Conservation (phyloP, 2,329 filamentous ascomycete genomes). For the Paramyrothecium roridum region DNA sequence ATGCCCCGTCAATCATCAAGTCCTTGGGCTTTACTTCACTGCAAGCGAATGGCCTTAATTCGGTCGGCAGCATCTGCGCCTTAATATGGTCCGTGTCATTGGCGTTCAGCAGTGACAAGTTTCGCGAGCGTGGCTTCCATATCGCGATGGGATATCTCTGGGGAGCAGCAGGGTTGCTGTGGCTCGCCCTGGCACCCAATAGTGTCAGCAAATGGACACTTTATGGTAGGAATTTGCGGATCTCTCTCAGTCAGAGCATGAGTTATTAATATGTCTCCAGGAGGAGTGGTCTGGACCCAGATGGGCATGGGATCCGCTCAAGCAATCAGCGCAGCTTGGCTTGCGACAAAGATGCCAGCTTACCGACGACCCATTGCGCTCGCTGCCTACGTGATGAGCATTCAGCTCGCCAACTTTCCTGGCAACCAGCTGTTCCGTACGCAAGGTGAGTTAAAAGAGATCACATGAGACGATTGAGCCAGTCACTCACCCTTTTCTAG, state of each 20-base stretch:
- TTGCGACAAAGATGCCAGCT: slow-evolving; percentile 23
- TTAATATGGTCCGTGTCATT: slow-evolving; percentile 19
- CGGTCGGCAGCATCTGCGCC: slow-evolving; percentile 20
- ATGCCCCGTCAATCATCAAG: slow-evolving; percentile 25
- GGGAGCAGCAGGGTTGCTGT: slow-evolving; percentile 20
- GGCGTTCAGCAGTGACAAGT: slow-evolving; percentile 22
- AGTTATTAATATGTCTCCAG: slow-evolving; percentile 6
- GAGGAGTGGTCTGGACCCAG: slow-evolving; percentile 24
- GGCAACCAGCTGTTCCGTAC: slow-evolving; percentile 23
- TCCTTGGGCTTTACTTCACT: slow-evolving; percentile 19
- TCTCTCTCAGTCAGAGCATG: neutral
- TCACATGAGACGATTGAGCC: neutral
- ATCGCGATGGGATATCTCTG: slow-evolving; percentile 21
- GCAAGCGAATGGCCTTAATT: slow-evolving; percentile 25
- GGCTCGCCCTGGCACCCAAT: slow-evolving; percentile 20
- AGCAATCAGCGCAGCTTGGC: slow-evolving; percentile 26
- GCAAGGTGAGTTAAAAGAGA: slow-evolving; percentile 12
- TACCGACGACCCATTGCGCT: slow-evolving; percentile 22
- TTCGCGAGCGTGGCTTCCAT: slow-evolving; percentile 21
- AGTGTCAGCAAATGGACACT: slow-evolving; percentile 18
- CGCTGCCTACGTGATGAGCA: slow-evolving; percentile 26
- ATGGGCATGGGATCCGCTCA: slow-evolving; percentile 27
- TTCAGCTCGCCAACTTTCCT: slow-evolving; percentile 25
- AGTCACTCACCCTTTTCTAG: slow-evolving; percentile 4
- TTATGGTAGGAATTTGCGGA: slow-evolving; percentile 12